phyloP scores from a whole-genome alignment of 192 early-diverging fungal genomes.

The Backusella morwellensis region DNA sequence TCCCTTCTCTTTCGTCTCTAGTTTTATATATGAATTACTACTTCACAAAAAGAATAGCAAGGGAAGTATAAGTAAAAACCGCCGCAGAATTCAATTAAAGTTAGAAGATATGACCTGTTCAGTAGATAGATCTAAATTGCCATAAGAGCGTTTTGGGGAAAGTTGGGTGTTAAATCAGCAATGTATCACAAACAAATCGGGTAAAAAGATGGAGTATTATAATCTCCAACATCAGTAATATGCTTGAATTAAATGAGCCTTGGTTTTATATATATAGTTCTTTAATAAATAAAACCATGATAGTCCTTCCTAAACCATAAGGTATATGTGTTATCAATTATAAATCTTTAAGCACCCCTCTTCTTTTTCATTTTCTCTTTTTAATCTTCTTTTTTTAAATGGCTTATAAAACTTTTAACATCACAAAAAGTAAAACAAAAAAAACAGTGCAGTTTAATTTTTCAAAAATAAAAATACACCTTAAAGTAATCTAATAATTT shows the following conservation, averaged over 20 bases:
- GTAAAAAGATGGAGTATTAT: neutral
- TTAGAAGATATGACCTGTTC: neutral
- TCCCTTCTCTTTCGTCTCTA: neutral
- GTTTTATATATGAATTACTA: neutral
- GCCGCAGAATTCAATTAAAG: neutral
- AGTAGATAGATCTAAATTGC: neutral
- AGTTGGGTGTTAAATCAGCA: neutral
- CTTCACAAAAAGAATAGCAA: neutral
- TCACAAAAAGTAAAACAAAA: constrained; percentile 5
- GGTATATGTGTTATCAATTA: neutral
- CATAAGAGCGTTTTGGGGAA: neutral
- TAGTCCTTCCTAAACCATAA: too few species aligned
- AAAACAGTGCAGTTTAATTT: constrained; percentile 5
- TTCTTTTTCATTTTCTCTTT: neutral
- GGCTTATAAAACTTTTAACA: neutral
- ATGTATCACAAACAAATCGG: neutral
- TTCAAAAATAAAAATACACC: constrained; percentile 7
- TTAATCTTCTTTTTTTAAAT: neutral
- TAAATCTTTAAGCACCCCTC: neutral
- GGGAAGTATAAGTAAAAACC: neutral
- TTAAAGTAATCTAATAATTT: neutral
- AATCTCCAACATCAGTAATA: neutral
- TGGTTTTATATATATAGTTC: neutral
- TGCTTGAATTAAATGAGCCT: neutral
- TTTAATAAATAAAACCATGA: too few species aligned